A percentile compares a stretch with the other conserved stretches of the same genome.
Evolutionary conservation across 352 stramenopile genomes (phyloP).

Genomic region (Phytophthora lateralis): DNA sequence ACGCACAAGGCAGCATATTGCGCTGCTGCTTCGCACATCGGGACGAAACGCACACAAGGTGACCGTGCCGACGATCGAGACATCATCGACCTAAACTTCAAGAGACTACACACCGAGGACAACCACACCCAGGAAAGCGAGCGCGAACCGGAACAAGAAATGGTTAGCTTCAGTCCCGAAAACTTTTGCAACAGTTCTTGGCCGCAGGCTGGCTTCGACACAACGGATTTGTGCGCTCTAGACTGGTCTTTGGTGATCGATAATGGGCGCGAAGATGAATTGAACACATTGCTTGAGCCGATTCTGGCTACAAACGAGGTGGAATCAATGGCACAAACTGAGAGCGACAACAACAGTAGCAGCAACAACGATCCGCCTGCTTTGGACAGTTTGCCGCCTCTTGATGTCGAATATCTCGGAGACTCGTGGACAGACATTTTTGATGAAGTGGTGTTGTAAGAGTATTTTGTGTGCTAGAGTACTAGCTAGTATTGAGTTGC

Average conservation of each 20-base stretch:
- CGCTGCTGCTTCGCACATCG: constrained; percentile 19
- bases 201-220: constrained; percentile 20
- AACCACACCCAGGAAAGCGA: constrained; percentile 21
- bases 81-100: constrained; percentile 12
- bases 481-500: constrained; percentile 4
- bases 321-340: background rate
- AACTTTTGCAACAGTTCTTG: constrained; percentile 18
- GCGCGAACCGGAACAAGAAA: constrained; percentile 31
- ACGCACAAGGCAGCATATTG: constrained; percentile 24
- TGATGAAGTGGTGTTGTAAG: constrained; percentile 27
- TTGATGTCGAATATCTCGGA: constrained; percentile 30
- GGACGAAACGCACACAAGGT: constrained; percentile 17
- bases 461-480: background rate
- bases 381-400: constrained; percentile 17
- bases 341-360: background rate
- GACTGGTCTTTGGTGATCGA: constrained; percentile 37
- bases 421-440: constrained; percentile 38
- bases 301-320: constrained; percentile 17
- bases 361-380: constrained; percentile 4
- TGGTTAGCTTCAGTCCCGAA: constrained; percentile 20
- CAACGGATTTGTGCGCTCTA: constrained; percentile 23
- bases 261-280: constrained; percentile 28
- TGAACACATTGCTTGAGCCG: constrained; percentile 30
- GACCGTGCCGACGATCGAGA: constrained; percentile 8
- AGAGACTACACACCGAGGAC: constrained; percentile 12